A percentile compares a stretch with the other conserved stretches of the same genome.
phyloP scores from a whole-genome alignment of 192 early-diverging fungal species.

The Coemansia sp. region DNA sequence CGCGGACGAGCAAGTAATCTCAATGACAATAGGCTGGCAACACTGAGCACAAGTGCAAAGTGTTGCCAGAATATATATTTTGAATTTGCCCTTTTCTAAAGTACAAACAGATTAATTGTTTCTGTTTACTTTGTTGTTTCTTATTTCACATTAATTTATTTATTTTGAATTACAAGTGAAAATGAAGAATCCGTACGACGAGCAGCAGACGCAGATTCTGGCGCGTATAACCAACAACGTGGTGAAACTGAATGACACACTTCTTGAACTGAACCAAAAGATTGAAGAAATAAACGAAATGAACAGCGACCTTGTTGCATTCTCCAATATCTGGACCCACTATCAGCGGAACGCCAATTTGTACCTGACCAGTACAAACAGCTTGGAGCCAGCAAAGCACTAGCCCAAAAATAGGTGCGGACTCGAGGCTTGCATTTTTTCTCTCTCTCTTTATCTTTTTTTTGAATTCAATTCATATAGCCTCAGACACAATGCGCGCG shows the following conservation, averaged over 20 bases:
- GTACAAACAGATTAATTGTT: background rate
- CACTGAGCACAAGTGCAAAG: no score
- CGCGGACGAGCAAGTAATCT: no score
- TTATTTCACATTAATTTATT: background rate
- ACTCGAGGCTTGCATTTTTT: background rate
- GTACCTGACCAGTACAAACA: conserved; percentile 48
- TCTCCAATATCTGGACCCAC: conserved; percentile 53
- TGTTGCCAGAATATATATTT: background rate
- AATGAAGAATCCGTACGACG: conserved; percentile 53
- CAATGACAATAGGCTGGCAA: no score
- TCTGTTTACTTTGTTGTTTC: conserved; percentile 2
- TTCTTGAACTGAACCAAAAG: conserved; percentile 51
- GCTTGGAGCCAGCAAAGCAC: conserved; percentile 19
- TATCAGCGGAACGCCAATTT: conserved; percentile 51
- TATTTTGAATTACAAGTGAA: conserved; percentile 1
- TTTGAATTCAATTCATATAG: conserved; percentile 6
- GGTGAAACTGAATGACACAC: conserved; percentile 51
- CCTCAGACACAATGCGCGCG: conserved; percentile 59
- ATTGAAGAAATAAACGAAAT: conserved; percentile 53
- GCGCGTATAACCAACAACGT: conserved; percentile 53
- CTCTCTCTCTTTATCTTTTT: conserved; percentile 3
- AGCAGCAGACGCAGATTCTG: conserved; percentile 53
- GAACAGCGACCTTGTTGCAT: conserved; percentile 53
- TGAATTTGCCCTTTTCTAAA: background rate
- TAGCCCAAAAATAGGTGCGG: background rate